Evolutionary conservation across 345 rosid genomes (phyloP).

Genomic region (Physaria fendleri): DNA sequence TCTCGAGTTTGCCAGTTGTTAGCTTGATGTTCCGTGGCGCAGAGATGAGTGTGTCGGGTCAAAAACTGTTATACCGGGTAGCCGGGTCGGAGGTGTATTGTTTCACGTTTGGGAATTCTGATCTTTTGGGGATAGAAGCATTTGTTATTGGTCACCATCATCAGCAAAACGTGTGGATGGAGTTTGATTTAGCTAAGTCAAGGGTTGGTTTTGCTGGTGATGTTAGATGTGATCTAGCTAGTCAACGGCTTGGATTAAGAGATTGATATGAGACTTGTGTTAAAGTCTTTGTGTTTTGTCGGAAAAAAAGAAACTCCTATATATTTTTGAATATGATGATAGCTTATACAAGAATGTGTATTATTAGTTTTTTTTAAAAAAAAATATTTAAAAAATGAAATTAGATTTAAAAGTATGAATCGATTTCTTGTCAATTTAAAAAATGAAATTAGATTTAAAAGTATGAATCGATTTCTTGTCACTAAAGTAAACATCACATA

Average conservation of each 20-base stretch:
- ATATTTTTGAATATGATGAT: background rate
- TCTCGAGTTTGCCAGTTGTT: constrained; percentile 41
- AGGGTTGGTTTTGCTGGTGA: constrained; percentile 72
- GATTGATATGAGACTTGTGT: background rate
- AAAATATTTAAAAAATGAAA: too few species aligned
- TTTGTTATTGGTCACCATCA: constrained; percentile 79
- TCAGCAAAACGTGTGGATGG: constrained; percentile 82
- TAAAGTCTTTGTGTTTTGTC: background rate
- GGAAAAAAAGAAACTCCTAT: background rate
- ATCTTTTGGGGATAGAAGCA: constrained; percentile 59
- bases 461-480: too few species aligned
- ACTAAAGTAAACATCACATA: too few species aligned
- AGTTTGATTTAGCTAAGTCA: constrained; percentile 62
- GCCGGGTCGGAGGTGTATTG: constrained; percentile 59
- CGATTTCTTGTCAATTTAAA: too few species aligned
- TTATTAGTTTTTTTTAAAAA: too few species aligned
- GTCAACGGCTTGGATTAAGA: constrained; percentile 42
- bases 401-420: too few species aligned
- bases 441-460: too few species aligned
- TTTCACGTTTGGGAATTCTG: constrained; percentile 78
- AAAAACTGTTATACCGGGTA: constrained; percentile 49
- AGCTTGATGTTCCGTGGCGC: constrained; percentile 58
- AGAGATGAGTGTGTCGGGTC: constrained; percentile 59
- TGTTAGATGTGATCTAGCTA: constrained; percentile 54
- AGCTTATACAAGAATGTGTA: too few species aligned